These are phyloP conservation scores for Suillus spraguei DNA, from an alignment of 768 basidiomycete species.

Conservation along the genomic window DNA sequence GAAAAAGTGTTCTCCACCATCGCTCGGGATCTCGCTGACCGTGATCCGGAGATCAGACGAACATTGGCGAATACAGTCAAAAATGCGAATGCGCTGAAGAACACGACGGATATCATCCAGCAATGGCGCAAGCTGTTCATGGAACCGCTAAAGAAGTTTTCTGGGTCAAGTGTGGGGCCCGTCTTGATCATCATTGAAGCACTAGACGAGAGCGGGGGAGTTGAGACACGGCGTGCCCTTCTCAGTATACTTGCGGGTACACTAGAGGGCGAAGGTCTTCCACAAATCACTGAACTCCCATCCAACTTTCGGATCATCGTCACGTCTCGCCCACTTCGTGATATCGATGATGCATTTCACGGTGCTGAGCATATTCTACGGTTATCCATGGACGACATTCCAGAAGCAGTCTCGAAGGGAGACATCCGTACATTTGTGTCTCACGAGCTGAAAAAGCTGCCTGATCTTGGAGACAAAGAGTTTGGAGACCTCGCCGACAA, in stretches of 20 bases:
- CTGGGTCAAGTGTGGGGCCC: conserved; percentile 16
- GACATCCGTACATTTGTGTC: too few relatives aligned
- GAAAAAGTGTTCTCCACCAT: conserved; percentile 33
- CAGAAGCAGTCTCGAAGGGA: too few relatives aligned
- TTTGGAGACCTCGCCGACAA: too few relatives aligned
- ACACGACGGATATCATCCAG: neutral
- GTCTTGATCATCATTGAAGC: conserved; percentile 30
- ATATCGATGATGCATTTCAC: too few relatives aligned
- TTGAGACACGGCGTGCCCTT: conserved; percentile 18
- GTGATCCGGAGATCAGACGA: conserved; percentile 13
- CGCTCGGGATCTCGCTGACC: conserved; percentile 23
- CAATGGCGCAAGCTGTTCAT: conserved; percentile 24
- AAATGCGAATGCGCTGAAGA: neutral
- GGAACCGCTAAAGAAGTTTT: conserved; percentile 11
- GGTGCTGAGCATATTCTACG: too few relatives aligned
- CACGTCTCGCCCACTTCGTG: too few relatives aligned
- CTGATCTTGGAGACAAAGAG: too few relatives aligned
- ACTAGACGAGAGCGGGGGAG: conserved; percentile 19
- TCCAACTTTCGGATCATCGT: too few relatives aligned
- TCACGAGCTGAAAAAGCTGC: too few relatives aligned
- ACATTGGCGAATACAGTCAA: neutral
- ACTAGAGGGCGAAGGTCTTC: neutral
- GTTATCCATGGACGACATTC: too few relatives aligned
- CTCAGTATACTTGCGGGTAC: conserved; percentile 20
- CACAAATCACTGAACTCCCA: too few relatives aligned